phyloP scores from a whole-genome alignment of 1,284 basidiomycete genomes.

The Boletus sp. region DNA sequence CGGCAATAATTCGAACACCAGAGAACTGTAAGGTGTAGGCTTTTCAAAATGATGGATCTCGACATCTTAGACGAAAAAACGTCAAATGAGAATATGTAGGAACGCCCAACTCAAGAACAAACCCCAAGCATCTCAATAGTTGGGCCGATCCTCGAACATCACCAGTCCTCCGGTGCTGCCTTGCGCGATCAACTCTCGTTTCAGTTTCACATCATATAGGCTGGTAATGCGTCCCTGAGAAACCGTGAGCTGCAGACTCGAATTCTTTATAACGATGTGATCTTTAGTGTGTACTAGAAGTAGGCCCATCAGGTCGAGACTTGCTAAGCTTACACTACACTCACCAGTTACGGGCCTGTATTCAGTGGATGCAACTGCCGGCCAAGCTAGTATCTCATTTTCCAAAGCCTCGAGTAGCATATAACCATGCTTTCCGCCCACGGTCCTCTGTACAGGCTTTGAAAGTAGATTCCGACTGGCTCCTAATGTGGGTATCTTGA shows the following conservation, averaged over 20 bases:
- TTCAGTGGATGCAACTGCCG: slow-evolving; percentile 49
- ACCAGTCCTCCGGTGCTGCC: slow-evolving; percentile 84
- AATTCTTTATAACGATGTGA: slow-evolving; percentile 74
- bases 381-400: slow-evolving; percentile 49
- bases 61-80: slow-evolving; percentile 63
- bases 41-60: slow-evolving; percentile 96
- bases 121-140: slow-evolving; percentile 90
- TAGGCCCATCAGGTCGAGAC: slow-evolving; percentile 8
- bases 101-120: slow-evolving; percentile 19
- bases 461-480: slow-evolving; percentile 47
- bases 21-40: slow-evolving; percentile 74
- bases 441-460: slow-evolving; percentile 64
- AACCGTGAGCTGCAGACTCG: slow-evolving; percentile 75
- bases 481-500: slow-evolving; percentile 63
- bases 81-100: neutral
- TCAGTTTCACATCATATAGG: slow-evolving; percentile 72
- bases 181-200: slow-evolving; percentile 79
- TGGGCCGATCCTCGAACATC: slow-evolving; percentile 88
- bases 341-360: slow-evolving; percentile 64
- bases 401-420: slow-evolving; percentile 62
- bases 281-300: slow-evolving; percentile 61
- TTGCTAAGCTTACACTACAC: slow-evolving; percentile 22
- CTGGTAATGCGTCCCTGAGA: slow-evolving; percentile 82
- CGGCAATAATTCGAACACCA: slow-evolving; percentile 69
- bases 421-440: slow-evolving; percentile 67